Evolutionary conservation across 371 early-diverging fungal species (phyloP).

Genomic region (Encephalitozoon romaleae): DNA sequence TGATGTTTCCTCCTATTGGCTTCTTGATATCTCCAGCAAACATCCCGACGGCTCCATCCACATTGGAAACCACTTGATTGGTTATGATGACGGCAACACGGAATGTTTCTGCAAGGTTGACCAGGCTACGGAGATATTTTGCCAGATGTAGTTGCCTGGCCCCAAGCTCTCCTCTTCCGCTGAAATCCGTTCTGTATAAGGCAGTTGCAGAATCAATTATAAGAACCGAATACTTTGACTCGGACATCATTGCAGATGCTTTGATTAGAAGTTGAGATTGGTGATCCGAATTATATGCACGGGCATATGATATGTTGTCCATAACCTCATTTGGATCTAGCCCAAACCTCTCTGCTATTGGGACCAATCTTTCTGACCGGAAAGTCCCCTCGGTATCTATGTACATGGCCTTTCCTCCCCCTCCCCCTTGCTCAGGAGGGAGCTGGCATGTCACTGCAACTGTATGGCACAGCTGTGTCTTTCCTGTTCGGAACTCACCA

Average conservation of each 20-base stretch:
- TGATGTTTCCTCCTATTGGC: constrained; percentile 93
- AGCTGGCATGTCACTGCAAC: constrained; percentile 92
- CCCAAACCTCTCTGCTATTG: constrained; percentile 80
- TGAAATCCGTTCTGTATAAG: constrained; percentile 89
- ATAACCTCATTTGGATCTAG: constrained; percentile 76
- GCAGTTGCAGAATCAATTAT: constrained; percentile 92
- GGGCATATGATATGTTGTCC: constrained; percentile 86
- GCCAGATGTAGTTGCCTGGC: constrained; percentile 92
- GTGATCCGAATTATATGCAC: constrained; percentile 93
- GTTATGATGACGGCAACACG: constrained; percentile 92
- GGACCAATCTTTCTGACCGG: constrained; percentile 76
- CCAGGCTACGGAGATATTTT: constrained; percentile 74
- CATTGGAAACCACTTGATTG: constrained; percentile 92
- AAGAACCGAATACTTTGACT: constrained; percentile 73
- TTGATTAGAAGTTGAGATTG: constrained; percentile 77
- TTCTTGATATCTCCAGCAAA: constrained; percentile 87
- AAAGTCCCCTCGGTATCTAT: constrained; percentile 99
- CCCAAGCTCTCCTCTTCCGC: constrained; percentile 89
- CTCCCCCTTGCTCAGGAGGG: constrained; percentile 74
- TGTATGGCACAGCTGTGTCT: constrained; percentile 94
- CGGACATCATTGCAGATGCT: constrained; percentile 90
- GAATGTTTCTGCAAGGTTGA: constrained; percentile 82
- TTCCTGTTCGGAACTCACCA: constrained; percentile 98
- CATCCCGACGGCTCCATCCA: constrained; percentile 81
- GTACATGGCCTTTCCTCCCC: constrained; percentile 86